Conservation (phyloP, 768 basidiomycete genomes). For the Stropharia rugosoannulata region DNA sequence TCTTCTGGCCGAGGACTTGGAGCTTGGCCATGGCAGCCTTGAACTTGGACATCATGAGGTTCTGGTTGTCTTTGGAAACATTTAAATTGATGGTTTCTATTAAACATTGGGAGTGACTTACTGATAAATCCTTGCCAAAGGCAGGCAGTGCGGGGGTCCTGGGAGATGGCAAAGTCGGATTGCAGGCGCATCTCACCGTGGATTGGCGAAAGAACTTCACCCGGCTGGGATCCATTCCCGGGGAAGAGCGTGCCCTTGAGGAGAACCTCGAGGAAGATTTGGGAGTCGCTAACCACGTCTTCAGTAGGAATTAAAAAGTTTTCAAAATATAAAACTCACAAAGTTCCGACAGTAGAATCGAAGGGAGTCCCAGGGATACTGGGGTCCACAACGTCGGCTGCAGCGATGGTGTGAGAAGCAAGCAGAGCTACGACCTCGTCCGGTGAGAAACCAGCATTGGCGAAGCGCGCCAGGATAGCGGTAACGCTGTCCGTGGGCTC, state of each 20-base stretch:
- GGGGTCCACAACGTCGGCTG: constrained; percentile 11
- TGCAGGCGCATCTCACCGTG: constrained; percentile 38
- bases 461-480: constrained; percentile 22
- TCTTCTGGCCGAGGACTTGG: constrained; percentile 26
- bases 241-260: constrained; percentile 20
- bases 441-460: constrained; percentile 24
- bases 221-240: constrained; percentile 17
- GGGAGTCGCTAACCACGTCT: constrained; percentile 22
- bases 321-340: constrained; percentile 1
- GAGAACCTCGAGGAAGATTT: constrained; percentile 33
- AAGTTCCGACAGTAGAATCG: constrained; percentile 23
- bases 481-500: constrained; percentile 22
- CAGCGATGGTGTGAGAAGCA: constrained; percentile 22
- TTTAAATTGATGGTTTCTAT: not conserved
- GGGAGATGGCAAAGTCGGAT: constrained; percentile 29
- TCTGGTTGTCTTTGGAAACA: constrained; percentile 17
- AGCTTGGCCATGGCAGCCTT: constrained; percentile 31
- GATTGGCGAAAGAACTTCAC: constrained; percentile 32
- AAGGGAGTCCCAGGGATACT: constrained; percentile 28
- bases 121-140: constrained; percentile 16
- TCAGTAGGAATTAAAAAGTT: not conserved
- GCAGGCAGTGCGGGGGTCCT: constrained; percentile 18
- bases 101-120: not conserved
- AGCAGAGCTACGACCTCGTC: constrained; percentile 22
- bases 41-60: constrained; percentile 20